These are phyloP conservation scores for Grigorovia jiainica DNA, from an alignment of 805 yeast genomes.

Conservation along the genomic window DNA sequence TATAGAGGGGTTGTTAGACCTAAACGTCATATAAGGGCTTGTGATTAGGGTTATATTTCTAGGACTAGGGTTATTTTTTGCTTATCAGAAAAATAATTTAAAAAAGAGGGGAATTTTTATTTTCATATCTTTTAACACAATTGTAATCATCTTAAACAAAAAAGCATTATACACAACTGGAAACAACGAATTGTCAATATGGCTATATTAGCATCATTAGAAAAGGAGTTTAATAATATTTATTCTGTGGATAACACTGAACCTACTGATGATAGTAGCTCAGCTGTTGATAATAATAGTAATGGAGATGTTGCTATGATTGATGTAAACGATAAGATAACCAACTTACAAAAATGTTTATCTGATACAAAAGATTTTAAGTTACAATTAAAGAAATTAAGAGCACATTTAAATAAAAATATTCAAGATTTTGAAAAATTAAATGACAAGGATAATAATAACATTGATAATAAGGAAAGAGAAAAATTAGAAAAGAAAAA, in stretches of 20 bases:
- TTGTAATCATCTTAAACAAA: background rate
- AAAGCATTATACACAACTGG: background rate
- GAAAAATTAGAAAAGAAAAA: constrained; percentile 13
- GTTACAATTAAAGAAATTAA: constrained; percentile 31
- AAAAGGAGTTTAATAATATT: constrained; percentile 14
- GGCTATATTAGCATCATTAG: constrained; percentile 11
- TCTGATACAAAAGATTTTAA: constrained; percentile 30
- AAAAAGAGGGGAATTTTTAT: too few relatives aligned
- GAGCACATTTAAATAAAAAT: constrained; percentile 33
- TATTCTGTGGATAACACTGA: constrained; percentile 10
- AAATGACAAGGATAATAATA: background rate
- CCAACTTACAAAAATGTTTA: constrained; percentile 16
- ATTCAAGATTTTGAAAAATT: constrained; percentile 15
- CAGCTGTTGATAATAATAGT: too few relatives aligned
- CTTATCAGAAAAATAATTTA: too few relatives aligned
- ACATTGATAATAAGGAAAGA: constrained; percentile 5
- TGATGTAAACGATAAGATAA: background rate
- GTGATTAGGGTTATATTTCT: too few relatives aligned
- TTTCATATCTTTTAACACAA: too few relatives aligned
- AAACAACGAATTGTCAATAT: constrained; percentile 2
- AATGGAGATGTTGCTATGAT: background rate
- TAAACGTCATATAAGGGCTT: too few relatives aligned
- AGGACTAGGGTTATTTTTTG: too few relatives aligned
- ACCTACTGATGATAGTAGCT: background rate
- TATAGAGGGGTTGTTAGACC: background rate